Percentiles rank a stretch among this genome's conserved stretches.
phyloP scores from a whole-genome alignment of 768 basidiomycete species.

The Hemileccinum impolitum region DNA sequence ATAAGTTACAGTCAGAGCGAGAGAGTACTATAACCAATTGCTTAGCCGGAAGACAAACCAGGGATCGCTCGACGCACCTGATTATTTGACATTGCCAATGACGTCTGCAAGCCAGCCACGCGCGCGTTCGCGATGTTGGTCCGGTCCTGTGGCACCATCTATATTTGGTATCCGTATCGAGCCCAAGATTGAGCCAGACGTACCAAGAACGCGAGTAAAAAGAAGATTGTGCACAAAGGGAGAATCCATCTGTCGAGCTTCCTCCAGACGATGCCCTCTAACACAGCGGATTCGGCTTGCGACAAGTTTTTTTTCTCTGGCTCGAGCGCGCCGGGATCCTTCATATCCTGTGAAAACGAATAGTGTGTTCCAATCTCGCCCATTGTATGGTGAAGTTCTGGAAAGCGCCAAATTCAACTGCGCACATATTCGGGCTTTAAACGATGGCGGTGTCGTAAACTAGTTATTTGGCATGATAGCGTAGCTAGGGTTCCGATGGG shows the following conservation, averaged over 20 bases:
- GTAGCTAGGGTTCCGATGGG: no score
- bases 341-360: neutral
- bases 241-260: conserved; percentile 48
- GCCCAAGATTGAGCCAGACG: conserved; percentile 12
- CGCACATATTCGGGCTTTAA: neutral
- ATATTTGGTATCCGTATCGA: neutral
- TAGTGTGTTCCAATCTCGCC: neutral
- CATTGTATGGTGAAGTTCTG: neutral
- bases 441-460: neutral
- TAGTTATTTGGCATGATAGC: neutral
- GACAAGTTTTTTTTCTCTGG: conserved; percentile 1
- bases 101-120: conserved; percentile 57
- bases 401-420: neutral
- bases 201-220: conserved; percentile 50
- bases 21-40: conserved; percentile 29
- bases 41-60: neutral
- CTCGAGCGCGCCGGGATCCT: conserved; percentile 3
- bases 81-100: conserved; percentile 36
- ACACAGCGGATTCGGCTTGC: conserved; percentile 5
- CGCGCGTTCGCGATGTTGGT: conserved; percentile 56
- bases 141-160: conserved; percentile 25
- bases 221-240: conserved; percentile 49
- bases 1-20: conserved; percentile 29
- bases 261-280: conserved; percentile 43
- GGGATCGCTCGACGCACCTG: conserved; percentile 12